Evolutionary conservation across 306 rosid species (phyloP).

Genomic region (Pyrus betulifolia): DNA sequence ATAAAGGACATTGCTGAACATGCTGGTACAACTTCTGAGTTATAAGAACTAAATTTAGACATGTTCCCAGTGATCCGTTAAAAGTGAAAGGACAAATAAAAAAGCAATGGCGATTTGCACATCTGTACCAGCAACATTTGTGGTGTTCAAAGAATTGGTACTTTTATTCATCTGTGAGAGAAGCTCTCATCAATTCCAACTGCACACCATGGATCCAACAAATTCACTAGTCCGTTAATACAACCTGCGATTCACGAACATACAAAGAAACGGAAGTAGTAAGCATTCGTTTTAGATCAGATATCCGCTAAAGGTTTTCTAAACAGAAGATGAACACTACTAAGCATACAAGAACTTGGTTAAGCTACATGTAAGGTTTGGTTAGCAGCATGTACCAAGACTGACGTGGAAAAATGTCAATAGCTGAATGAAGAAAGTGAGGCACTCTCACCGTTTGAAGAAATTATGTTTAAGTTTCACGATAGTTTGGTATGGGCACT

Average conservation of each 20-base stretch:
- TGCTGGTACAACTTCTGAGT: too few relatives aligned
- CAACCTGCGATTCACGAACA: background rate
- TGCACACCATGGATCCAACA: background rate
- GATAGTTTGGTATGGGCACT: constrained; percentile 24
- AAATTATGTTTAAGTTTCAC: background rate
- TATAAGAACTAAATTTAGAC: background rate
- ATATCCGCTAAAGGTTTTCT: background rate
- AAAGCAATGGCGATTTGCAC: background rate
- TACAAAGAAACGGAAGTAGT: background rate
- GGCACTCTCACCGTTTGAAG: background rate
- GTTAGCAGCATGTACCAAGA: background rate
- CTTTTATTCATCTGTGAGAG: background rate
- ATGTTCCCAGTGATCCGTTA: background rate
- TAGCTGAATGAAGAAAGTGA: background rate
- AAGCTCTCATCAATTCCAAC: background rate
- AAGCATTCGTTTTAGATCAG: background rate
- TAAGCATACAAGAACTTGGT: too few relatives aligned
- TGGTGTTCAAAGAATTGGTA: background rate
- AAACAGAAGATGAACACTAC: background rate
- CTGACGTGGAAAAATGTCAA: background rate
- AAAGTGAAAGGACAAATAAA: background rate
- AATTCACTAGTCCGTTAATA: background rate
- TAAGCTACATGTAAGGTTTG: too few relatives aligned
- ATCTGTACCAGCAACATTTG: background rate
- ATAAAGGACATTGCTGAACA: too few relatives aligned